Evolutionary conservation across 176 grass and related monocot species (phyloP).

Genomic region (sorghum (Sorghum bicolor)): Sorghum_bicolor_NCBIv3 NC_012878.2:33759501-33760000

Average conservation of each 20-base stretch:
- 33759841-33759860: not conserved
- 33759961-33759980: constrained; percentile 49
- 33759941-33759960: constrained; percentile 40
- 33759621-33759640: constrained; percentile 38
- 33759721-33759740: constrained; percentile 34
- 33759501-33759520: not conserved
- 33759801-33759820: constrained; percentile 29
- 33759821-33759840: constrained; percentile 27
- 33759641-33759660: constrained; percentile 42
- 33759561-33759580: constrained; percentile 5
- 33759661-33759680: constrained; percentile 22
- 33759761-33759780: not conserved
- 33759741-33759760: constrained; percentile 4
- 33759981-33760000: constrained; percentile 31
- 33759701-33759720: constrained; percentile 24
- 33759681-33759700: constrained; percentile 8
- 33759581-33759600: constrained; percentile 8
- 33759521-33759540: not conserved
- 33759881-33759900: not conserved
- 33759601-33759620: not conserved
- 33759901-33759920: constrained; percentile 40
- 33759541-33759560: not conserved
- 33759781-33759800: constrained; percentile 14
- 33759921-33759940: constrained; percentile 33
- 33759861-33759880: not conserved